A percentile compares a stretch with the other conserved stretches of the same genome.
Conservation (phyloP, 495 filamentous ascomycete genomes). For the Penicillium ucsense region DNA sequence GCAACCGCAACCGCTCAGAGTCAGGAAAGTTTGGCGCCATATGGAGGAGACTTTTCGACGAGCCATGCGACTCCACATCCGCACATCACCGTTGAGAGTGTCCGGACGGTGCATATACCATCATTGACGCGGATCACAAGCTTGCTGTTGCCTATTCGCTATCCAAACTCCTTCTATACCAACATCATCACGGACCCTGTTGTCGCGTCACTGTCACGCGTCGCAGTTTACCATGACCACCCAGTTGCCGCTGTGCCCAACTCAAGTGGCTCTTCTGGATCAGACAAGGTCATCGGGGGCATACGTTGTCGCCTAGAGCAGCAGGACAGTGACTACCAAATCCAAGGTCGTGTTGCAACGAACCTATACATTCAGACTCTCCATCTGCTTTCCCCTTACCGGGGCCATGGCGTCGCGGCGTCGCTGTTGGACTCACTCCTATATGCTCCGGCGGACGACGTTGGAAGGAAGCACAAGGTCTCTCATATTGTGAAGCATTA, state of each 20-base stretch:
- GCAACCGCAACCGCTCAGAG: constrained; percentile 11
- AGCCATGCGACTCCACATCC: constrained; percentile 28
- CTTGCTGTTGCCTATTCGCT: constrained; percentile 77
- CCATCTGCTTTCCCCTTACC: constrained; percentile 71
- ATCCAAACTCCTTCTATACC: constrained; percentile 78
- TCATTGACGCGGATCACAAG: constrained; percentile 73
- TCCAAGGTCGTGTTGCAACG: constrained; percentile 18
- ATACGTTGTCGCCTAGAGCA: constrained; percentile 74
- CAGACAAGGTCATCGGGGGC: constrained; percentile 63
- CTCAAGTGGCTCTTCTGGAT: constrained; percentile 15
- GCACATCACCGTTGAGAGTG: constrained; percentile 45
- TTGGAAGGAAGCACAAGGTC: constrained; percentile 14
- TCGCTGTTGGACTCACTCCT: constrained; percentile 51
- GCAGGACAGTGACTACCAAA: constrained; percentile 15
- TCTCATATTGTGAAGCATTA: constrained; percentile 43
- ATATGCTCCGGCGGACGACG: constrained; percentile 34
- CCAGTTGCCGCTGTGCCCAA: constrained; percentile 28
- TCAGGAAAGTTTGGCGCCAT: constrained; percentile 25
- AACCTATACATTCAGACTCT: constrained; percentile 84
- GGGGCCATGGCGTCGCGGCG: constrained; percentile 66
- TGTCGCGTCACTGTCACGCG: constrained; percentile 62
- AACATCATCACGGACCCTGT: constrained; percentile 59
- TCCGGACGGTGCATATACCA: constrained; percentile 54
- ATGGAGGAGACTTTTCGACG: constrained; percentile 19
- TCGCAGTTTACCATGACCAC: constrained; percentile 59